phyloP scores from a whole-genome alignment of 768 basidiomycete genomes.

The Podaxis carcinomalis region DNA sequence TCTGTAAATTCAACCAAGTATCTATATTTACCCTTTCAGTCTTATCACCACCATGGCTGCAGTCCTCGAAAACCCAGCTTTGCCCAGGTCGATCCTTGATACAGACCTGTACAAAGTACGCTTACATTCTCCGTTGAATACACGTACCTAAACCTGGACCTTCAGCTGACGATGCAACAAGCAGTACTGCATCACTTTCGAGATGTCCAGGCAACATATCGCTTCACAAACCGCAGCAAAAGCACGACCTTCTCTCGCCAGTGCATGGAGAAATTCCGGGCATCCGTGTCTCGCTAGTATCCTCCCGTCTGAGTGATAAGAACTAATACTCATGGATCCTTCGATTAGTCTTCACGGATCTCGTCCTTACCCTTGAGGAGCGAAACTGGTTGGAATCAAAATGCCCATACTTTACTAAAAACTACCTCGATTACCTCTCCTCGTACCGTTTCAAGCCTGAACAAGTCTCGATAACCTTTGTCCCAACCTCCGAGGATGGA shows the following conservation, averaged over 20 bases:
- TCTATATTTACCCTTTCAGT: slow-evolving; percentile 6
- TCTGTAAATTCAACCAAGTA: slow-evolving; percentile 5
- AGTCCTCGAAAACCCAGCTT: slow-evolving; percentile 21
- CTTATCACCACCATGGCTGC: slow-evolving; percentile 32
- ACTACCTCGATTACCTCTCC: slow-evolving; percentile 77
- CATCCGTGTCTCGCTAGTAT: slow-evolving; percentile 46
- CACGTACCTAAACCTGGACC: not conserved
- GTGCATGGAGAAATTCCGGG: slow-evolving; percentile 57
- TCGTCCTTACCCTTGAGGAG: slow-evolving; percentile 60
- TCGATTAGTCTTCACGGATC: slow-evolving; percentile 57
- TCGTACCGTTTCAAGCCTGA: slow-evolving; percentile 69
- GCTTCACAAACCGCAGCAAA: slow-evolving; percentile 75
- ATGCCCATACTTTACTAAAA: slow-evolving; percentile 70
- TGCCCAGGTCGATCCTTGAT: slow-evolving; percentile 70
- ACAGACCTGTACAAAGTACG: slow-evolving; percentile 93
- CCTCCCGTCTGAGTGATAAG: slow-evolving; percentile 1
- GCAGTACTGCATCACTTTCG: slow-evolving; percentile 79
- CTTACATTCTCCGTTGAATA: not conserved
- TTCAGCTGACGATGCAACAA: slow-evolving; percentile 92
- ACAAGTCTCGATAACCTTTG: slow-evolving; percentile 64
- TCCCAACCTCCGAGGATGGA: slow-evolving; percentile 48
- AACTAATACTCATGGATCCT: slow-evolving; percentile 1
- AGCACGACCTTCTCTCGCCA: slow-evolving; percentile 60
- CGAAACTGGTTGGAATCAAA: slow-evolving; percentile 55
- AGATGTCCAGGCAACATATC: slow-evolving; percentile 63